phyloP scores from a whole-genome alignment of 2,329 filamentous ascomycete genomes.

The Lasiodiplodia sp. region DNA sequence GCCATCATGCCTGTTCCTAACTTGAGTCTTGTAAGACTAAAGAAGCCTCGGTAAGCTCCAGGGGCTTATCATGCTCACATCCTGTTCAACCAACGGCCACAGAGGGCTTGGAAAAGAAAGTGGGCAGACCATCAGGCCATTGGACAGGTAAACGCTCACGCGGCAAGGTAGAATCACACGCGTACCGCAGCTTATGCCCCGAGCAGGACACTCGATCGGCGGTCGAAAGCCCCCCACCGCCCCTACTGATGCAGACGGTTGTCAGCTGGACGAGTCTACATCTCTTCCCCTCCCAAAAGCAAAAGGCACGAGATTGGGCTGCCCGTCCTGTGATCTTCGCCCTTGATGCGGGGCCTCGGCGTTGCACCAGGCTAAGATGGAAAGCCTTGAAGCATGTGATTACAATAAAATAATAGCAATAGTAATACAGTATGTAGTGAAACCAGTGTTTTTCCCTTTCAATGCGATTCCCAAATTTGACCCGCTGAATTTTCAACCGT shows the following conservation, averaged over 20 bases:
- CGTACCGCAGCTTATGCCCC: neutral
- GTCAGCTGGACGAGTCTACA: conserved; percentile 21
- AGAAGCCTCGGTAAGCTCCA: conserved; percentile 18
- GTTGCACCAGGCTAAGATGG: conserved; percentile 7
- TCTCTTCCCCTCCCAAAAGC: neutral
- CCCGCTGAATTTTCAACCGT: conserved; percentile 9
- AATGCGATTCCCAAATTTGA: conserved; percentile 14
- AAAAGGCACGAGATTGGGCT: conserved; percentile 1
- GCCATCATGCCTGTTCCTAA: conserved; percentile 3
- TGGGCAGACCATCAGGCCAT: neutral
- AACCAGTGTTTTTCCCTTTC: conserved; percentile 6
- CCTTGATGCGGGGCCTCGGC: conserved; percentile 23
- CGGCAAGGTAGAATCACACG: neutral
- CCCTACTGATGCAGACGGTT: neutral
- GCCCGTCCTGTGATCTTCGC: conserved; percentile 17
- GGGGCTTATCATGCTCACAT: neutral
- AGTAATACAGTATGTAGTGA: conserved; percentile 29
- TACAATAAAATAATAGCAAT: conserved; percentile 19
- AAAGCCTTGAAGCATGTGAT: conserved; percentile 23
- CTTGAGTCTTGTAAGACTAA: neutral
- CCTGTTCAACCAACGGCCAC: neutral
- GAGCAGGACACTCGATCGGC: neutral
- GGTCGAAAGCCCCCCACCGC: neutral
- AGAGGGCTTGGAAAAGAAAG: neutral
- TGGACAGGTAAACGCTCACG: conserved; percentile 1